Percentiles rank a stretch among this genome's conserved stretches.
phyloP scores from a whole-genome alignment of 371 early-diverging fungal species.

The Dinochytrium kinnereticum region DNA sequence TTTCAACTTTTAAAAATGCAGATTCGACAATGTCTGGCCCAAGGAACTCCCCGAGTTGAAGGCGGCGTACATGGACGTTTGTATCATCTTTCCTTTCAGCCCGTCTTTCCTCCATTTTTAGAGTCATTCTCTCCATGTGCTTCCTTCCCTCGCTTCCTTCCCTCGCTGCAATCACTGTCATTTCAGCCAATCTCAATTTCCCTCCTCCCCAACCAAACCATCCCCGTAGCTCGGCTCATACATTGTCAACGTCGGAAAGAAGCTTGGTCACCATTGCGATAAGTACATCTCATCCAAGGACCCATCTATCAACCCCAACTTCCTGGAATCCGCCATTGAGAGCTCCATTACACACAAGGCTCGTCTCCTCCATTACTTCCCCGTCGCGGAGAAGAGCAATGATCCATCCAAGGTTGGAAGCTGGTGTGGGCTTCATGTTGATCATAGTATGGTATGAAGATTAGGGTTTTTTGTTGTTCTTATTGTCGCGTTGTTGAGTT shows the following conservation, averaged over 20 bases:
- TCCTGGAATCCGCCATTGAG: constrained; percentile 33
- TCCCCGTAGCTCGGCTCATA: constrained; percentile 50
- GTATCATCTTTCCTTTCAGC: neutral
- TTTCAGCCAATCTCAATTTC: no score
- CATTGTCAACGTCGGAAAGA: constrained; percentile 57
- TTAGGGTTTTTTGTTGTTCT: no score
- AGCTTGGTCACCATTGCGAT: constrained; percentile 62
- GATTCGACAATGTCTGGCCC: constrained; percentile 63
- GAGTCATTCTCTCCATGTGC: no score
- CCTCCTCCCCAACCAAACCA: neutral
- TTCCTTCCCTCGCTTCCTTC: no score
- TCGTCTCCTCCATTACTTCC: constrained; percentile 68
- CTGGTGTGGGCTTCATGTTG: constrained; percentile 72
- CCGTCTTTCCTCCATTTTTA: no score
- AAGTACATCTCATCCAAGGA: constrained; percentile 42
- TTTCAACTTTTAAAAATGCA: no score
- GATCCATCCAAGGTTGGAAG: constrained; percentile 43
- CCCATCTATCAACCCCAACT: constrained; percentile 28
- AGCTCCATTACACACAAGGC: constrained; percentile 53
- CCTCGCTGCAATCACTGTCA: no score
- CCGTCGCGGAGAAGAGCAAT: constrained; percentile 34
- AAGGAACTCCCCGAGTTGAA: constrained; percentile 36
- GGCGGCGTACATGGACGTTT: constrained; percentile 38
- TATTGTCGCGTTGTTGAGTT: neutral
- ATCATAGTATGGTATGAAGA: constrained; percentile 50